These are phyloP conservation scores for Dictyostelium capitatum DNA, from an alignment of 78 protist species.

Conservation along the genomic window DNA sequence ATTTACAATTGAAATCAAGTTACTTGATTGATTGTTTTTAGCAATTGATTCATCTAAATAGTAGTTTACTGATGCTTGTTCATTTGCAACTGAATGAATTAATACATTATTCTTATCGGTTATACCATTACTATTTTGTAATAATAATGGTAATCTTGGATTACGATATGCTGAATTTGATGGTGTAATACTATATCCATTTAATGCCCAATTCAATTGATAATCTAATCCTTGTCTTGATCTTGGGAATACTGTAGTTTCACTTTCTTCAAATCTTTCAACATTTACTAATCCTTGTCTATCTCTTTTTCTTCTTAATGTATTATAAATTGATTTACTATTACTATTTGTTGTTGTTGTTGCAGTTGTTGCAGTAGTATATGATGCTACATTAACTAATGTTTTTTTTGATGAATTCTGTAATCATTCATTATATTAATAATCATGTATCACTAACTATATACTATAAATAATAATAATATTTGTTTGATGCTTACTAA, in stretches of 20 bases:
- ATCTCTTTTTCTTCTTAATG: conserved; percentile 75
- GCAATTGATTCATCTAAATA: conserved; percentile 29
- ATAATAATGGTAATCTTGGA: conserved; percentile 36
- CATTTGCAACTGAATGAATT: neutral
- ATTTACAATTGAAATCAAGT: neutral
- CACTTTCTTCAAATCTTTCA: conserved; percentile 23
- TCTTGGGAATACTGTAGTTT: conserved; percentile 39
- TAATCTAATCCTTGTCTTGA: conserved; percentile 55
- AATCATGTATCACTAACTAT: neutral
- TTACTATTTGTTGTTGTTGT: neutral
- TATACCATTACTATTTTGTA: conserved; percentile 42
- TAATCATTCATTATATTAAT: neutral
- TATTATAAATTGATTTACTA: conserved; percentile 54
- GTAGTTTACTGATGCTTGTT: neutral
- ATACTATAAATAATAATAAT: neutral
- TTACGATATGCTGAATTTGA: conserved; percentile 50
- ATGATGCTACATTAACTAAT: conserved; percentile 9
- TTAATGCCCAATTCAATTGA: conserved; percentile 74
- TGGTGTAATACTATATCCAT: conserved; percentile 58
- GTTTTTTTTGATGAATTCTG: conserved; percentile 13
- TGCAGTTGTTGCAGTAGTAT: neutral
- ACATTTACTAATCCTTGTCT: conserved; percentile 70
- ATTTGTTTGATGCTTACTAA: neutral
- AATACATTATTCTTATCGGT: conserved; percentile 22
- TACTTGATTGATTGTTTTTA: neutral